Base-by-base conservation (phyloP, 768 basidiomycete genomes). In the Serendipita sp. region DNA sequence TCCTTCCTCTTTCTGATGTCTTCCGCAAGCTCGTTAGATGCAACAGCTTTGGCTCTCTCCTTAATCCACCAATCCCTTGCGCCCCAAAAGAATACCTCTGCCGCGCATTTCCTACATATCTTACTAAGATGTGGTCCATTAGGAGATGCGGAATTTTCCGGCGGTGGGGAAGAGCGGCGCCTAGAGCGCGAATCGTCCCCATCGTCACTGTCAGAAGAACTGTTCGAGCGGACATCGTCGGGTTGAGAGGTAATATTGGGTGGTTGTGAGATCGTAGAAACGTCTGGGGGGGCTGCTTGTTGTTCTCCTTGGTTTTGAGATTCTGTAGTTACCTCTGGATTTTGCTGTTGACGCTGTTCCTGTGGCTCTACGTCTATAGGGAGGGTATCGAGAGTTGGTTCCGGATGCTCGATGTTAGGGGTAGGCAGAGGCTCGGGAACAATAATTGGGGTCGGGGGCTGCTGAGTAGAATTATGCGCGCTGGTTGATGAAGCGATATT, bases 61-160 rank as follows among this genome's bases (percentile, higher is more conserved):
- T 85, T 76, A 37, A 90, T 74, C 88, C 89, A 91, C 88, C 88
- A 91, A 44, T 85, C 87, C 66, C 79, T 82, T 48, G 91, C 70
- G 10, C 88, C 88, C 77, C 83, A 87, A 2, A 90, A 75, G 16
- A 91, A 75, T 1, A 89, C 79, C 71, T 90, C 87, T 0, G 83
- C 77, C 1, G 89, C 86, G 70, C 88, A 91, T 45, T 81, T 73
- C 66, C 88, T 76, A 70, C 88, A 91, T 46, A 85, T 81, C 55
- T 76, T 79, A 31, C 31, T 31, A 8, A 60, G 34, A 60, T 60
- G 29, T 31, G 27, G 52, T 13, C 52, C 52, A 16, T 31, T 23
- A 13, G 40, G 13, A 40, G 40, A 40, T 5, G 40, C 13, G 13
- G 40, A 5, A 40, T 40, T 40, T 40, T 40, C 48, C n/a, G 48